A percentile compares a stretch with the other conserved stretches of the same genome.
Evolutionary conservation across 495 filamentous ascomycete species (phyloP).

Genomic region (Neurospora pannonica): DNA sequence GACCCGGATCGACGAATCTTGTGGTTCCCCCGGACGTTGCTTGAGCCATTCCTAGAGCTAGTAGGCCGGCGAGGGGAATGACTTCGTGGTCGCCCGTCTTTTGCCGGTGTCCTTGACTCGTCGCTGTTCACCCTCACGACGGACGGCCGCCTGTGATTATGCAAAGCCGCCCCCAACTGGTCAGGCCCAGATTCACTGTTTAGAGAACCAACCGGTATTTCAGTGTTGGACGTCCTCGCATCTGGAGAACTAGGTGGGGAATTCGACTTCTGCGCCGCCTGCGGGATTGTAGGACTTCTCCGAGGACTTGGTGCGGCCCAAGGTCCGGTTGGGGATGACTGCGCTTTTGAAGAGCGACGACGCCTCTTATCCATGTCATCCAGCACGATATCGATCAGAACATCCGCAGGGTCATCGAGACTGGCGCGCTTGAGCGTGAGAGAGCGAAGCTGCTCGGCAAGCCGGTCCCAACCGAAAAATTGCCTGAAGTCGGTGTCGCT

Average conservation of each 20-base stretch:
- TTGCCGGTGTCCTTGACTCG: constrained; percentile 27
- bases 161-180: constrained; percentile 17
- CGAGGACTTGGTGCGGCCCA: constrained; percentile 54
- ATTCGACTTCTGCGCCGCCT: constrained; percentile 44
- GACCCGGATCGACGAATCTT: constrained; percentile 79
- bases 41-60: constrained; percentile 60
- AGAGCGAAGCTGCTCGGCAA: constrained; percentile 84
- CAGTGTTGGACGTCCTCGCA: constrained; percentile 34
- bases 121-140: constrained; percentile 30
- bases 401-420: constrained; percentile 81
- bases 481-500: constrained; percentile 92
- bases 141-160: constrained; percentile 31
- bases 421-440: constrained; percentile 80
- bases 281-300: constrained; percentile 44
- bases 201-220: constrained; percentile 36
- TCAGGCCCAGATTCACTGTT: constrained; percentile 34
- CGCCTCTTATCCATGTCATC: constrained; percentile 92
- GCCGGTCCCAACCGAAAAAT: constrained; percentile 91
- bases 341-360: constrained; percentile 74
- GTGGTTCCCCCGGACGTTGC: constrained; percentile 50
- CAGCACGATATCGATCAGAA: constrained; percentile 83
- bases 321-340: constrained; percentile 62
- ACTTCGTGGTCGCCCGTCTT: constrained; percentile 51
- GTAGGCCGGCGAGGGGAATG: constrained; percentile 68
- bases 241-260: constrained; percentile 60